phyloP scores from a whole-genome alignment of 140 eudicot species.

The Anethum foeniculum region DNA sequence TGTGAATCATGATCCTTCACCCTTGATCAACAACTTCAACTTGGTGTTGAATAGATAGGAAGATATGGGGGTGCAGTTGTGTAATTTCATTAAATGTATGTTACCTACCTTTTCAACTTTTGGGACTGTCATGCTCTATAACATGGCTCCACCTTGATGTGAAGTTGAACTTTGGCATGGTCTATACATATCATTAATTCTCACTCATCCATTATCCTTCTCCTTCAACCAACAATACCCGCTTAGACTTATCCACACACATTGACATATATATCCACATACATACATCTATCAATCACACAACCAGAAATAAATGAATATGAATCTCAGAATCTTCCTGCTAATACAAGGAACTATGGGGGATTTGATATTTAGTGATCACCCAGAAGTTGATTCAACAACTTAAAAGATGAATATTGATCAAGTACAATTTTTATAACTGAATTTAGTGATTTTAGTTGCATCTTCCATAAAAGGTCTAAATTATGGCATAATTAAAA shows the following conservation, averaged over 20 bases:
- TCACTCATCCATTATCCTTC: slow-evolving; percentile 15
- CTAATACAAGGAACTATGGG: background rate
- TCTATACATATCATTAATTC: slow-evolving; percentile 8
- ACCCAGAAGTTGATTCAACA: background rate
- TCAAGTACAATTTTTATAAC: too few relatives aligned
- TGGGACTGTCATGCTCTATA: slow-evolving; percentile 18
- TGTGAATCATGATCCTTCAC: slow-evolving; percentile 15
- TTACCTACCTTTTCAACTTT: slow-evolving; percentile 40
- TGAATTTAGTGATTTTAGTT: background rate
- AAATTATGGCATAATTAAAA: background rate
- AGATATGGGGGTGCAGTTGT: slow-evolving; percentile 28
- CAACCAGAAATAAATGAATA: background rate
- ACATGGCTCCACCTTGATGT: slow-evolving; percentile 20
- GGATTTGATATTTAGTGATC: background rate
- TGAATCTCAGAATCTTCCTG: background rate
- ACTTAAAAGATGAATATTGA: background rate
- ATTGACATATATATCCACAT: slow-evolving; percentile 3
- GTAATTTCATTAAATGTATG: slow-evolving; percentile 32
- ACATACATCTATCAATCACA: background rate
- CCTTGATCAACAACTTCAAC: slow-evolving; percentile 28
- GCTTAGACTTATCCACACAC: background rate
- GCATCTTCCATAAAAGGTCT: background rate
- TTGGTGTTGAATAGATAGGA: slow-evolving; percentile 4
- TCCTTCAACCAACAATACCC: slow-evolving; percentile 24
- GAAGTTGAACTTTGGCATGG: slow-evolving; percentile 17